Base-by-base conservation (phyloP, 495 filamentous ascomycete species). In the Penicillium arizonense region DNA sequence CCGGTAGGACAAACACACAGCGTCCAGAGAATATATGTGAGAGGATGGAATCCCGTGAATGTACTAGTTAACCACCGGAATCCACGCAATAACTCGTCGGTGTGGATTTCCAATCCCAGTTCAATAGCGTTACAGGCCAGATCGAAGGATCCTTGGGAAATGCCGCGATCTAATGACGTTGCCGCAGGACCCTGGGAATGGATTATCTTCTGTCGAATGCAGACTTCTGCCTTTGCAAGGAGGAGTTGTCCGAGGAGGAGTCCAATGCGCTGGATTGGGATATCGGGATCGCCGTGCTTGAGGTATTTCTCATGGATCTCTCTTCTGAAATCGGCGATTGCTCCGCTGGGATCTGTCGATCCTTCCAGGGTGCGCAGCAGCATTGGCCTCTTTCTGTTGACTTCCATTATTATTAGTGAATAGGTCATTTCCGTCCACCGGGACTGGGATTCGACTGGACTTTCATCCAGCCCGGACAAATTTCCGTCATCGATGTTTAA, bases 331-430 rank as follows among this genome's bases (percentile, higher is more conserved):
- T 70, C 44, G 1, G 51, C 44, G 13, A 67, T 30, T n/a, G 62
- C 13, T 13, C 57, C 33, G 3, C 60, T 48, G 21, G 55, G 32
- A 9, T 10, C 64, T 48, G 3, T 46, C 30, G 5, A 54, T 44
- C 34, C 34, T 2, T 8, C 34, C 4, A 39, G 23, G 33, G 14
- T 48, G 16, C 20, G 21, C 4, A 30, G 7, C 16, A 32, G 52
- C 50, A 53, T 10, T 52, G 47, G 9, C 47, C 50, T 28, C 47
- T 56, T 30, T 7, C 39, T 39, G 37, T 68, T 71, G 3, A 59
- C 52, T 44, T 75, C 72, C 13, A 62, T 56, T 37, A 74, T 57
- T 16, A 77, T 68, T 3, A 77, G 55, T 2, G 50, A 57, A n/a
- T 66, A 50, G 12, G 55, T 55, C 56, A 63, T 62, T n/a, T 70